These are phyloP conservation scores for Tetrahymena borealis DNA, from an alignment of 73 alveolate species.

Conservation along the genomic window DNA sequence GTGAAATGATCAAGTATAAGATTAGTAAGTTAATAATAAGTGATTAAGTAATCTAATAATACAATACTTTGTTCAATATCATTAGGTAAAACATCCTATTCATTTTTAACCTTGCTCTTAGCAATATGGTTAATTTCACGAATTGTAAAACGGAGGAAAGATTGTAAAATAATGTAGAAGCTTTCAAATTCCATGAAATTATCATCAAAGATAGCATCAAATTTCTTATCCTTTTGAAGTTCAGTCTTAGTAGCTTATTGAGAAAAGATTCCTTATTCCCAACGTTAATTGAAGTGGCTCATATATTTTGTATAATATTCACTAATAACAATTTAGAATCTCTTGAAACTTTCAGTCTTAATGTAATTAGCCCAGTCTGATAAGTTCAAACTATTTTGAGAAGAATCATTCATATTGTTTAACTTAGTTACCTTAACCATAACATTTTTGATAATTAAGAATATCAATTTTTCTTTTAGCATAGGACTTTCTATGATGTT, in stretches of 20 bases:
- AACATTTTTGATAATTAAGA: constrained; percentile 18
- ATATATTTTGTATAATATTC: constrained; percentile 3
- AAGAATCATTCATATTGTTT: constrained; percentile 16
- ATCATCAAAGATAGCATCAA: constrained; percentile 44
- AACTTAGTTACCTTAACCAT: constrained; percentile 25
- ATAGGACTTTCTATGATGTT: not conserved
- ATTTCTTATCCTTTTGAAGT: constrained; percentile 23
- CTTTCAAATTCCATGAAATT: constrained; percentile 37
- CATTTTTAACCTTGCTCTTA: not conserved
- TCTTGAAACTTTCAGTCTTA: not conserved
- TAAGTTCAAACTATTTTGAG: constrained; percentile 8
- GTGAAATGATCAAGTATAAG: constrained; percentile 18
- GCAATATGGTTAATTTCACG: constrained; percentile 20
- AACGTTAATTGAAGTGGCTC: constrained; percentile 4
- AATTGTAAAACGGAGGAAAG: constrained; percentile 15
- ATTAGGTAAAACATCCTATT: constrained; percentile 6
- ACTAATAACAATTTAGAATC: not conserved
- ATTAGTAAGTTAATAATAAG: constrained; percentile 18
- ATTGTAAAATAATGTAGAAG: constrained; percentile 14
- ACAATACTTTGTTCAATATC: constrained; percentile 28
- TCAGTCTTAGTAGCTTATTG: constrained; percentile 17
- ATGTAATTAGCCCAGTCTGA: constrained; percentile 8
- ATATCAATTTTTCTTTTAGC: constrained; percentile 25
- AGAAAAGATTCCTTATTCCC: constrained; percentile 5
- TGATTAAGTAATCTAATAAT: constrained; percentile 21